phyloP scores from a whole-genome alignment of 2,329 filamentous ascomycete genomes.

The Fusarium bulbicola region DNA sequence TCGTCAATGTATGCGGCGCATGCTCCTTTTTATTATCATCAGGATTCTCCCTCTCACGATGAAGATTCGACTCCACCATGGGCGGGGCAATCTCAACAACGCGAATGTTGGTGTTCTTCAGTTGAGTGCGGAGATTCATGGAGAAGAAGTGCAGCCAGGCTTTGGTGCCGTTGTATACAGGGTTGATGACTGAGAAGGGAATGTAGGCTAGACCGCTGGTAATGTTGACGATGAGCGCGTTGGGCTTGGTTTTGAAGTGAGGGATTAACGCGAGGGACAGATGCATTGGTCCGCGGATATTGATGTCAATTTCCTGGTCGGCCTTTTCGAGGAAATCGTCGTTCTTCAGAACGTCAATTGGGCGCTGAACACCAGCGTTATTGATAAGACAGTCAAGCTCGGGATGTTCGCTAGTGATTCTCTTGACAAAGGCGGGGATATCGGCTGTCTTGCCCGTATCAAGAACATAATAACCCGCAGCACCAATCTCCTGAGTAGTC shows the following conservation, averaged over 20 bases:
- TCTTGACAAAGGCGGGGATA: constrained; percentile 56
- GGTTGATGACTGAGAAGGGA: constrained; percentile 63
- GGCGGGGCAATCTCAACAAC: constrained; percentile 67
- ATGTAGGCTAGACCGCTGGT: constrained; percentile 62
- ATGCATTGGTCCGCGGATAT: constrained; percentile 67
- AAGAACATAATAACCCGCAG: constrained; percentile 59
- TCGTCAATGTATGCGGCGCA: constrained; percentile 51
- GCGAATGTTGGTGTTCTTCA: constrained; percentile 52
- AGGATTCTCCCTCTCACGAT: constrained; percentile 63
- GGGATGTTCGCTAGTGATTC: constrained; percentile 57
- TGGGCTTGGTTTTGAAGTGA: constrained; percentile 56
- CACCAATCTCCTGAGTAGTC: constrained; percentile 55
- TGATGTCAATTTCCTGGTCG: constrained; percentile 67
- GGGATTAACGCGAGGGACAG: constrained; percentile 58
- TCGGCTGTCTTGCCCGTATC: constrained; percentile 58
- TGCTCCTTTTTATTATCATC: constrained; percentile 68
- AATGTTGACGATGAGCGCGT: constrained; percentile 62
- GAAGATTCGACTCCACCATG: constrained; percentile 62
- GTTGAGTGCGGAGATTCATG: constrained; percentile 63
- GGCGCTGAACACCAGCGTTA: constrained; percentile 67
- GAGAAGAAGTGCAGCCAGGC: constrained; percentile 66
- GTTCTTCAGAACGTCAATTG: constrained; percentile 55
- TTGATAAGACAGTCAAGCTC: constrained; percentile 66
- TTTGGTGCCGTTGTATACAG: constrained; percentile 68
- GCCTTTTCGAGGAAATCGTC: constrained; percentile 58